Evolutionary conservation across 345 rosid species (phyloP).

Genomic region (Citropsis articulata): DNA sequence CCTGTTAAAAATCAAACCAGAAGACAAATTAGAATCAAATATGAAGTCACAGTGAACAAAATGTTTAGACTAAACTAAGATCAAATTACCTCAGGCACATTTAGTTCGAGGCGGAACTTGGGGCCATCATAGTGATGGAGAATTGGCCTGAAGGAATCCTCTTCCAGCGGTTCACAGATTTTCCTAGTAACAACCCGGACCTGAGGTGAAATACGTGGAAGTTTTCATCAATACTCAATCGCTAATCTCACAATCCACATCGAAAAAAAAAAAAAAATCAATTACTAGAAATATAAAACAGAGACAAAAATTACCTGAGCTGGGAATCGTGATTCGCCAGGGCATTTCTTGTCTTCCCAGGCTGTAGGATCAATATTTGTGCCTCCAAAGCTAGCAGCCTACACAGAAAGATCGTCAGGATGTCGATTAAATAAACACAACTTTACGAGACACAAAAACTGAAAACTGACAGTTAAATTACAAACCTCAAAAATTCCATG

Average conservation of each 20-base stretch:
- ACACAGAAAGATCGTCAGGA: background rate
- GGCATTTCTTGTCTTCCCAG: constrained; percentile 93
- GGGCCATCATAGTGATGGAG: constrained; percentile 99
- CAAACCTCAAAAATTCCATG: constrained; percentile 91
- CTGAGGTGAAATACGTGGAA: constrained; percentile 14
- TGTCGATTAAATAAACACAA: background rate
- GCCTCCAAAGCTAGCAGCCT: constrained; percentile 99
- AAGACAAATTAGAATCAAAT: background rate
- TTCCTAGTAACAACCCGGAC: constrained; percentile 81
- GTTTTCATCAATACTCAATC: background rate
- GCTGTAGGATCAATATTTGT: constrained; percentile 90
- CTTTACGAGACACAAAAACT: background rate
- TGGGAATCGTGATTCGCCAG: constrained; percentile 94
- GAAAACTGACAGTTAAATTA: background rate
- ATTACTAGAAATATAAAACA: background rate
- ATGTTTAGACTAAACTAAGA: background rate
- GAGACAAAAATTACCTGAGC: constrained; percentile 56
- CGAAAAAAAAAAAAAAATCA: too few species aligned
- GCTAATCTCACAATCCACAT: background rate
- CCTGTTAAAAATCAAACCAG: constrained; percentile 38
- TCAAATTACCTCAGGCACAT: constrained; percentile 75
- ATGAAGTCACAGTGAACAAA: background rate
- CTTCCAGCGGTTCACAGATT: constrained; percentile 84
- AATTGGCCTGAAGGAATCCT: constrained; percentile 97
- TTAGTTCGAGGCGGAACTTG: constrained; percentile 93